Percentiles rank a stretch among this genome's conserved stretches.
These are phyloP conservation scores for Funneliformis geosporum DNA, from an alignment of 192 early-diverging fungal species.

Conservation along the genomic window DNA sequence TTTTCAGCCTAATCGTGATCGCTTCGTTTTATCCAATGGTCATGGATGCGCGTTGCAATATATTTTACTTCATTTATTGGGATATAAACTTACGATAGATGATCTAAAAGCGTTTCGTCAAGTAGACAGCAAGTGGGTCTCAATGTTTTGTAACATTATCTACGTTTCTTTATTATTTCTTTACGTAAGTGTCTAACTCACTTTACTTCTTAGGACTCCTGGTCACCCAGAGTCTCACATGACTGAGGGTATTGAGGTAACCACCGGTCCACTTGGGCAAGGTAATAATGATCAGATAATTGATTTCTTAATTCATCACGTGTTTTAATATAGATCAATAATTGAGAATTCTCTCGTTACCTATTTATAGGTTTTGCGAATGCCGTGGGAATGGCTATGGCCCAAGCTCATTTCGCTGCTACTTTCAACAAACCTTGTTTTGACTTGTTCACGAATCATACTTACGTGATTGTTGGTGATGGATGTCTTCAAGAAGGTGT, in stretches of 20 bases:
- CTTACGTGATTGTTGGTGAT: conserved; percentile 85
- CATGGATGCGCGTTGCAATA: conserved; percentile 96
- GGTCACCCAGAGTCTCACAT: conserved; percentile 92
- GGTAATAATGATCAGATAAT: conserved; percentile 32
- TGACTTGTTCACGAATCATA: conserved; percentile 84
- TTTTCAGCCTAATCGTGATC: conserved; percentile 82
- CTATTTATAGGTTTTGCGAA: conserved; percentile 66
- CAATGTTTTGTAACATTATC: not conserved
- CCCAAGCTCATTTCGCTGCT: conserved; percentile 84
- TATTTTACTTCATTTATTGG: conserved; percentile 82
- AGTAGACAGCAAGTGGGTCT: conserved; percentile 71
- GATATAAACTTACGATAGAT: conserved; percentile 84
- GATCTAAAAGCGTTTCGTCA: conserved; percentile 93
- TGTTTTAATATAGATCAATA: not conserved
- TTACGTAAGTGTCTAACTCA: not conserved
- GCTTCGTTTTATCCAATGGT: conserved; percentile 97
- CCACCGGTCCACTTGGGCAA: conserved; percentile 65
- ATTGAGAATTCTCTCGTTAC: not conserved
- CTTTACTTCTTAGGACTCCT: conserved; percentile 70
- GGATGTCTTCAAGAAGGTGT: conserved; percentile 99
- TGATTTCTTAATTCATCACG: not conserved
- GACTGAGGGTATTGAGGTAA: conserved; percentile 93
- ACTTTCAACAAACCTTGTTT: conserved; percentile 90
- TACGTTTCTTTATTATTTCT: too few relatives aligned
- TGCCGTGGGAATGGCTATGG: conserved; percentile 91